Percentiles rank a stretch among this genome's conserved stretches.
Evolutionary conservation across 176 grass and related monocot genomes (phyloP).

Genomic region (Cenchrus americanus): DNA sequence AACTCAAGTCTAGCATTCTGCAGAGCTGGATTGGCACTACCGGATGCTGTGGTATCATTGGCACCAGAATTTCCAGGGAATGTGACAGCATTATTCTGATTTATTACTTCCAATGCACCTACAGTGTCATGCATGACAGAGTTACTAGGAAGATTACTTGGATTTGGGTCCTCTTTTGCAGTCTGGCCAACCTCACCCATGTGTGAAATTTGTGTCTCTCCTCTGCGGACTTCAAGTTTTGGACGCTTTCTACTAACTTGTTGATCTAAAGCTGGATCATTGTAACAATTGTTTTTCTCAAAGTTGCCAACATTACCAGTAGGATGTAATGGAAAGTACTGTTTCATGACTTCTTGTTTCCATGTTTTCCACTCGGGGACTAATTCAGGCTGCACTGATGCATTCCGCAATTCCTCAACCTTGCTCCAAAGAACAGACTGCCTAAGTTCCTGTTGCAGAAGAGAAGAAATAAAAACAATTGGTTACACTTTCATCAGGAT

Average conservation of each 20-base stretch:
- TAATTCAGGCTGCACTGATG: slow-evolving; percentile 79
- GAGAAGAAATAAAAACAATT: slow-evolving; percentile 39
- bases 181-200: slow-evolving; percentile 31
- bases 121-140: slow-evolving; percentile 1
- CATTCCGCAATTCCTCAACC: slow-evolving; percentile 68
- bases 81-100: slow-evolving; percentile 37
- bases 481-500: slow-evolving; percentile 14
- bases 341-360: slow-evolving; percentile 93
- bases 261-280: slow-evolving; percentile 56
- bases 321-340: slow-evolving; percentile 67
- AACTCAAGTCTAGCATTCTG: slow-evolving; percentile 47
- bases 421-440: slow-evolving; percentile 74
- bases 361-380: slow-evolving; percentile 86
- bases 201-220: slow-evolving; percentile 51
- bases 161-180: slow-evolving; percentile 13
- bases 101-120: slow-evolving; percentile 28
- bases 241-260: slow-evolving; percentile 68
- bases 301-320: slow-evolving; percentile 44
- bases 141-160: slow-evolving; percentile 18
- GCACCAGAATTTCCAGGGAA: slow-evolving; percentile 35
- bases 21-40: slow-evolving; percentile 39
- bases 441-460: slow-evolving; percentile 72
- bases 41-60: slow-evolving; percentile 42
- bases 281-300: slow-evolving; percentile 44
- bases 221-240: slow-evolving; percentile 84